These are phyloP conservation scores for Pyrenula aspistea DNA, from an alignment of 495 filamentous ascomycete species.

Conservation along the genomic window DNA sequence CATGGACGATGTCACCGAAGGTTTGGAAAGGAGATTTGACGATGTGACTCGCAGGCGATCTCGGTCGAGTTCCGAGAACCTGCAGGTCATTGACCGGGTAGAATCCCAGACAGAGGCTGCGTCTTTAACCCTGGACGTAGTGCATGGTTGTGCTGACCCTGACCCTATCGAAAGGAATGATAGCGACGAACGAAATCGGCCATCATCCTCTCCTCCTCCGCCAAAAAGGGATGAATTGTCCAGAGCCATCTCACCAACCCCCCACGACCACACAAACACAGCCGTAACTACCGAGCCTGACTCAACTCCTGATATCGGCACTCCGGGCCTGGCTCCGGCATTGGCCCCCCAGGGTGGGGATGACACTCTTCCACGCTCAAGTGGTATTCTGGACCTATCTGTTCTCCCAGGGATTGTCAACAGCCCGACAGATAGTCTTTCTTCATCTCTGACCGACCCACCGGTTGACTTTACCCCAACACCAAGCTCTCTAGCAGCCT, in stretches of 20 bases:
- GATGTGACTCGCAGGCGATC: background rate
- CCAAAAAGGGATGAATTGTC: background rate
- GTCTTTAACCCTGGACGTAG: background rate
- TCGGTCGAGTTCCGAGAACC: background rate
- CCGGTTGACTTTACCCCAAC: background rate
- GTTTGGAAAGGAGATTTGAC: conserved; percentile 1
- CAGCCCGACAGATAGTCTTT: background rate
- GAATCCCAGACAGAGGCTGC: background rate
- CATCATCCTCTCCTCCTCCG: background rate
- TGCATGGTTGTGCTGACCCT: background rate
- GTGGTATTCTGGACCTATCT: background rate
- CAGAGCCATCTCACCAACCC: background rate
- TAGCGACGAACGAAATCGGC: background rate
- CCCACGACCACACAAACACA: background rate
- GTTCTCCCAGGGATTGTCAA: background rate
- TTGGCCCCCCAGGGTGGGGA: background rate
- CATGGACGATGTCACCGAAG: conserved; percentile 3
- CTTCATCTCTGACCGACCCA: background rate
- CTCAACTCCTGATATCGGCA: background rate
- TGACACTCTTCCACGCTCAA: background rate
- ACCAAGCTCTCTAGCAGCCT: background rate
- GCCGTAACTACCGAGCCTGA: background rate
- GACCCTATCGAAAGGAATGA: background rate
- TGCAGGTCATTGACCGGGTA: background rate
- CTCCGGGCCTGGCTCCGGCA: background rate